These are phyloP conservation scores for Aegilops umbellulata DNA, from an alignment of 176 grass and related monocot species.

Conservation along the genomic window DNA sequence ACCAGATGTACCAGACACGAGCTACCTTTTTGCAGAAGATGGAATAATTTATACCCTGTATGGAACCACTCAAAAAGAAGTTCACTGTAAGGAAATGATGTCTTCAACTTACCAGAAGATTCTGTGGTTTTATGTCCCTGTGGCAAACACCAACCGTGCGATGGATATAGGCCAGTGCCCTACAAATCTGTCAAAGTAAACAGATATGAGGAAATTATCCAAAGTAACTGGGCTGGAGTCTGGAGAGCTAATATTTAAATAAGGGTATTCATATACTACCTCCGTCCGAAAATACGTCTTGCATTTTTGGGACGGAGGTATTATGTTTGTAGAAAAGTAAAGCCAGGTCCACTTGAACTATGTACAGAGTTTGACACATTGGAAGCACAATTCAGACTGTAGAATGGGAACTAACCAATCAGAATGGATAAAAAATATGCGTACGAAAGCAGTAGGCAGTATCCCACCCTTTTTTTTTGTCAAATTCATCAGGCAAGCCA, in stretches of 20 bases:
- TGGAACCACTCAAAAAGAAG: not conserved
- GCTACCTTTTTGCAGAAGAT: not conserved
- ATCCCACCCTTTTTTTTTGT: not conserved
- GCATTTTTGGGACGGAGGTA: too few relatives aligned
- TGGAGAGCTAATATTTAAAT: not conserved
- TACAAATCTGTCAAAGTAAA: constrained; percentile 58
- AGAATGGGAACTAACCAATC: not conserved
- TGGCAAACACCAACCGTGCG: constrained; percentile 64
- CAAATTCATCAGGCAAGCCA: not conserved
- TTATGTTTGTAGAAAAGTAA: not conserved
- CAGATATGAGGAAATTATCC: not conserved
- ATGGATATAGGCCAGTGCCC: constrained; percentile 72
- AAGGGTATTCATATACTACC: not conserved
- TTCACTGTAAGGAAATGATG: not conserved
- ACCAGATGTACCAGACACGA: not conserved
- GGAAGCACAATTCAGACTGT: not conserved
- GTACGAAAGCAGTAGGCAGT: not conserved
- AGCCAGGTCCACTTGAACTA: not conserved
- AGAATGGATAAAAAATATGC: not conserved
- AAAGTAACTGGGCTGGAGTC: not conserved
- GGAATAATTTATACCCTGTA: not conserved
- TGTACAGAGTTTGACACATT: not conserved
- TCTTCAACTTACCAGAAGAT: constrained; percentile 57
- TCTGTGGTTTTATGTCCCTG: constrained; percentile 81
- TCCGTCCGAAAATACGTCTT: too few relatives aligned